Percentiles rank a stretch among this genome's conserved stretches.
phyloP scores from a whole-genome alignment of 2,329 filamentous ascomycete species.

The Penicillium glabrum region DNA sequence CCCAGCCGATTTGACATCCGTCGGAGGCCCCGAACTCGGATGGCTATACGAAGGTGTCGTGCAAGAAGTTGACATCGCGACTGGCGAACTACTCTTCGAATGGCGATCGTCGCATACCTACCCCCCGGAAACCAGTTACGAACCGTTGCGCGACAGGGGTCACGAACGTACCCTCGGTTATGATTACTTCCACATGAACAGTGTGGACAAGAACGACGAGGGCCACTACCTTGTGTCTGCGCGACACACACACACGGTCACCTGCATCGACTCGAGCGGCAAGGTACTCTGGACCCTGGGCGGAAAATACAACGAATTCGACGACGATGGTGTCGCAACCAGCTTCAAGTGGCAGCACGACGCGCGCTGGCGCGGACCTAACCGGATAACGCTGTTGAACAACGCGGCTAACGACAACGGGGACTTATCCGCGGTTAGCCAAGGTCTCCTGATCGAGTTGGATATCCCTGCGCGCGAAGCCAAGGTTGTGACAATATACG shows the following conservation, averaged over 20 bases:
- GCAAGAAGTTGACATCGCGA: slow-evolving; percentile 48
- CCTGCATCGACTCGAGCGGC: slow-evolving; percentile 36
- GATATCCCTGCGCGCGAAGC: slow-evolving; percentile 8
- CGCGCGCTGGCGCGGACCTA: slow-evolving; percentile 27
- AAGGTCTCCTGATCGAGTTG: slow-evolving; percentile 17
- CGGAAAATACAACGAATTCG: slow-evolving; percentile 31
- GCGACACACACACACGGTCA: slow-evolving; percentile 39
- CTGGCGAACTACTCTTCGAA: slow-evolving; percentile 44
- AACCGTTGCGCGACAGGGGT: slow-evolving; percentile 15
- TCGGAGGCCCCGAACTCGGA: slow-evolving; percentile 39
- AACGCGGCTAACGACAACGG: slow-evolving; percentile 24
- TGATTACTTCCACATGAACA: slow-evolving; percentile 59
- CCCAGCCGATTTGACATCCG: slow-evolving; percentile 39
- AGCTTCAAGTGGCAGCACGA: slow-evolving; percentile 32
- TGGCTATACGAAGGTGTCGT: slow-evolving; percentile 45
- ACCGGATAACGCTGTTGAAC: slow-evolving; percentile 25
- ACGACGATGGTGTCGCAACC: slow-evolving; percentile 21
- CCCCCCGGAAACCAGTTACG: slow-evolving; percentile 21
- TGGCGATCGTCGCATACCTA: slow-evolving; percentile 49
- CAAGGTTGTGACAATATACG: slow-evolving; percentile 12
- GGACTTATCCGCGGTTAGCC: slow-evolving; percentile 13
- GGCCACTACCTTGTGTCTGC: slow-evolving; percentile 46
- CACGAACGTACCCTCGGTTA: slow-evolving; percentile 33
- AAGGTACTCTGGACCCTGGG: slow-evolving; percentile 29
- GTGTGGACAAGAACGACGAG: slow-evolving; percentile 49